Percentiles rank a stretch among this genome's conserved stretches.
Conservation (phyloP, 805 yeast species). For the Candida tibetensis region DNA sequence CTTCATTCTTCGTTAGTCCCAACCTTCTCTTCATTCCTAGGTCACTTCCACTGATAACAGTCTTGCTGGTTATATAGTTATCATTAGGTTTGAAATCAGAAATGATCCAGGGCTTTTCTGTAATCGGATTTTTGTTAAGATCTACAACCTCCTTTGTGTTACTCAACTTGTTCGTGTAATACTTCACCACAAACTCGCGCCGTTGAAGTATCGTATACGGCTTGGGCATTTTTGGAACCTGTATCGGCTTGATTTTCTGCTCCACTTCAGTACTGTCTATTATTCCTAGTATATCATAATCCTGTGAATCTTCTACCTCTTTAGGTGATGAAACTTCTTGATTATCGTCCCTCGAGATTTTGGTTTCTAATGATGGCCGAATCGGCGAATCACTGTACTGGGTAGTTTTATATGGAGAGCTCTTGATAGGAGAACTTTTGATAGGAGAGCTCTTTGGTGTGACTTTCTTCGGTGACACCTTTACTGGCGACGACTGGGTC, state of each 20-base stretch:
- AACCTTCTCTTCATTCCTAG: constrained; percentile 10
- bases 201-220: constrained; percentile 32
- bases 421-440: neutral
- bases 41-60: constrained; percentile 8
- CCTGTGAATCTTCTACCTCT: neutral
- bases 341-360: neutral
- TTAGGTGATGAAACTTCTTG: neutral
- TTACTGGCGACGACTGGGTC: constrained; percentile 10
- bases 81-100: constrained; percentile 36
- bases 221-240: constrained; percentile 8
- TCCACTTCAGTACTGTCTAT: constrained; percentile 17
- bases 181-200: constrained; percentile 26
- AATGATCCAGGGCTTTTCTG: constrained; percentile 33
- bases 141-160: constrained; percentile 22
- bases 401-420: constrained; percentile 1
- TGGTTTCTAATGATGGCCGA: neutral
- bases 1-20: constrained; percentile 16
- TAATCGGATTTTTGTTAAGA: constrained; percentile 33
- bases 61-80: constrained; percentile 13
- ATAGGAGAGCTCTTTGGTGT: constrained; percentile 1
- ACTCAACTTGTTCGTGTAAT: constrained; percentile 21
- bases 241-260: neutral
- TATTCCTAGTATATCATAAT: constrained; percentile 5
- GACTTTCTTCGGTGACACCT: constrained; percentile 9
- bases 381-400: constrained; percentile 3